Percentiles rank a stretch among this genome's conserved stretches.
phyloP scores from a whole-genome alignment of 129 eudicot species.

The Apium graveolens region DNA sequence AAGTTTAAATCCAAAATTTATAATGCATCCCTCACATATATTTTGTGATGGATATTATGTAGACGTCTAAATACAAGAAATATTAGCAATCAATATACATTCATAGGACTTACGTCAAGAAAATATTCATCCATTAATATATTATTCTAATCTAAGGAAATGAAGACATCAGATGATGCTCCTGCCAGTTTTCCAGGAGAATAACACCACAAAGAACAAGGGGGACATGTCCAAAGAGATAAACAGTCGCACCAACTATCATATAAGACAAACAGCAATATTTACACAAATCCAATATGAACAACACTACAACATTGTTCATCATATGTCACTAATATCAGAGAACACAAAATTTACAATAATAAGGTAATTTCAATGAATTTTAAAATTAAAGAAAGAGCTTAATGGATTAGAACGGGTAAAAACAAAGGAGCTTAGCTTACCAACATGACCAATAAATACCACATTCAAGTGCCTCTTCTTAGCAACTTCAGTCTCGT shows the following conservation, averaged over 20 bases:
- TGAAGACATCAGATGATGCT: neutral
- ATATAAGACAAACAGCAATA: neutral
- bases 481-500: slow-evolving; percentile 36
- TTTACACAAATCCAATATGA: neutral
- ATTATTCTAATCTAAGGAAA: neutral
- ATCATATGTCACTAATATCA: neutral
- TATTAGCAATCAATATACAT: neutral
- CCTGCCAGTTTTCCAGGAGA: neutral
- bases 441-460: slow-evolving; percentile 90
- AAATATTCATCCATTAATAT: neutral
- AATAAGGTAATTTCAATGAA: neutral
- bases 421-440: slow-evolving; percentile 4
- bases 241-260: neutral
- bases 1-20: neutral
- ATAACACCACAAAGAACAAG: neutral
- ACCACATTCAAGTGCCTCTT: slow-evolving; percentile 91
- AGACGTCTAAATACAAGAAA: neutral
- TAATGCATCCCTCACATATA: neutral
- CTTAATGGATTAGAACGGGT: neutral
- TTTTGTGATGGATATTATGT: neutral
- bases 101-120: neutral
- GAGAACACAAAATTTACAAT: neutral
- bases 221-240: neutral
- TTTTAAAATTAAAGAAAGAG: neutral
- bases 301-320: neutral